Conservation (phyloP, 179 eudicot species). For the Sideroxylon spinosum region DNA sequence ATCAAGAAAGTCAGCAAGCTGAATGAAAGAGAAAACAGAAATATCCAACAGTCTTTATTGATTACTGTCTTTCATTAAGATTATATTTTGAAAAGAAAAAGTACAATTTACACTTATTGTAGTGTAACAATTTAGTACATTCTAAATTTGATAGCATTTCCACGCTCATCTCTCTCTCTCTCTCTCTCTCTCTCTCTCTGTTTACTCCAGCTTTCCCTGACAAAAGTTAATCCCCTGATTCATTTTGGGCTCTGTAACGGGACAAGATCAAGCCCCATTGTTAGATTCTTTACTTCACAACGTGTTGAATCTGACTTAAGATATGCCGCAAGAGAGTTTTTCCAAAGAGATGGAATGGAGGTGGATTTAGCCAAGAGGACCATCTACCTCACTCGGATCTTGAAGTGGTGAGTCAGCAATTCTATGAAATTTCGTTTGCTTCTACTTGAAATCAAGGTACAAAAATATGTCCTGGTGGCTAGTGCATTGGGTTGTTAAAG, state of each 20-base stretch:
- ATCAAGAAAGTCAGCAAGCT: neutral
- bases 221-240: conserved; percentile 57
- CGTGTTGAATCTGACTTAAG: conserved; percentile 67
- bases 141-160: neutral
- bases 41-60: too few relatives aligned
- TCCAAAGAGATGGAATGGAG: conserved; percentile 52
- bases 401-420: conserved; percentile 60
- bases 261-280: conserved; percentile 67
- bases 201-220: conserved; percentile 53
- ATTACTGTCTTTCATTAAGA: too few relatives aligned
- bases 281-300: conserved; percentile 63
- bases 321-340: conserved; percentile 65
- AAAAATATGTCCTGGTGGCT: neutral
- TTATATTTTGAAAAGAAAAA: neutral
- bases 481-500: neutral
- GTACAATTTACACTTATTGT: neutral
- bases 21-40: neutral
- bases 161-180: neutral
- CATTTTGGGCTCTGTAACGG: conserved; percentile 90
- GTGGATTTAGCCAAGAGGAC: conserved; percentile 80
- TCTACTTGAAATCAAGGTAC: neutral
- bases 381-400: conserved; percentile 48
- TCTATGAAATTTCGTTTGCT: neutral
- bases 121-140: neutral
- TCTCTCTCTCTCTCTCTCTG: neutral